A percentile compares a stretch with the other conserved stretches of the same genome.
Evolutionary conservation across 2,329 filamentous ascomycete species (phyloP).

Genomic region (Colletotrichum filicis): DNA sequence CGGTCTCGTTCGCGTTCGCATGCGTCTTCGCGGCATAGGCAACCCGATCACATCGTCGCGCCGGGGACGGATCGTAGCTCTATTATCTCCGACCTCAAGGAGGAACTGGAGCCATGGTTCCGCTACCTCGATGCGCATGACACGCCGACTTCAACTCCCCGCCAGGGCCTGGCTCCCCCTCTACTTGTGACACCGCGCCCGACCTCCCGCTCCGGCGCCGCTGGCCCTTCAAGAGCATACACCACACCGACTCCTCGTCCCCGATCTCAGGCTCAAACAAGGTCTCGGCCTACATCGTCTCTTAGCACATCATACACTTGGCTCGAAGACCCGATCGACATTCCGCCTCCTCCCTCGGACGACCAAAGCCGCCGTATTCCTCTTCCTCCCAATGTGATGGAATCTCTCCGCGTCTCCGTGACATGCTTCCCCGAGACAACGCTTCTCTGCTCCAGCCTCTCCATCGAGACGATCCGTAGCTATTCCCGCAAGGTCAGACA

Average conservation of each 20-base stretch:
- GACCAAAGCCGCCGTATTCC: conserved; percentile 47
- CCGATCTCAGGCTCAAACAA: conserved; percentile 19
- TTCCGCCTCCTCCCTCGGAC: conserved; percentile 16
- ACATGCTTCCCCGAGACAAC: conserved; percentile 70
- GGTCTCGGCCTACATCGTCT: conserved; percentile 21
- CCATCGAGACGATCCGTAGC: conserved; percentile 67
- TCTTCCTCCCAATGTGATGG: conserved; percentile 63
- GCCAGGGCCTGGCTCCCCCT: conserved; percentile 16
- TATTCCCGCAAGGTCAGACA: conserved; percentile 65
- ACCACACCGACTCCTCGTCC: conserved; percentile 12
- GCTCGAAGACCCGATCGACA: conserved; percentile 35
- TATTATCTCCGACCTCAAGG: conserved; percentile 34
- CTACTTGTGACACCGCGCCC: conserved; percentile 19
- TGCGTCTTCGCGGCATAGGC: neutral
- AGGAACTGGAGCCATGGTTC: conserved; percentile 37
- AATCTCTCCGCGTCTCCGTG: conserved; percentile 64
- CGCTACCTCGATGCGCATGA: conserved; percentile 34
- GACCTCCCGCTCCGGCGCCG: neutral
- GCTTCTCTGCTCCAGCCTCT: conserved; percentile 64
- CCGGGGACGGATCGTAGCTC: conserved; percentile 13
- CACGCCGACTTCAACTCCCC: neutral
- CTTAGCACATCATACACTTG: conserved; percentile 32
- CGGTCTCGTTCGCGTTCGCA: conserved; percentile 23
- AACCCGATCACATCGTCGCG: conserved; percentile 9
- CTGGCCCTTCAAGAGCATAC: neutral